Evolutionary conservation across 192 early-diverging fungal genomes (phyloP).

Genomic region (Coemansia sp.): DNA sequence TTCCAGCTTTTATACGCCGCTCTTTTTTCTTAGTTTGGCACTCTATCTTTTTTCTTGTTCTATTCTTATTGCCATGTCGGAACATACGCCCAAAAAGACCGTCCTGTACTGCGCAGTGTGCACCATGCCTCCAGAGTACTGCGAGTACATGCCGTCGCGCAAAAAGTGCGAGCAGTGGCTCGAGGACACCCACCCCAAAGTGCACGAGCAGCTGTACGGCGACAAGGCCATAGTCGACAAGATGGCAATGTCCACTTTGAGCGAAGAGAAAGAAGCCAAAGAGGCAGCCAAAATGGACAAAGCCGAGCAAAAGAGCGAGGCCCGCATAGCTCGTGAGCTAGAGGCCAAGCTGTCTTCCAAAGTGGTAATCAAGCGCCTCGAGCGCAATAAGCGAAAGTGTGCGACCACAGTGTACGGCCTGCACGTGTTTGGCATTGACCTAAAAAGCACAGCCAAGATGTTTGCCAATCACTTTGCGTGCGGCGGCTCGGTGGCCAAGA

Average conservation of each 20-base stretch:
- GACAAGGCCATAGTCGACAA: slow-evolving; percentile 42
- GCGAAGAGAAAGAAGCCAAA: slow-evolving; percentile 47
- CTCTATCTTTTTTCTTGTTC: background rate
- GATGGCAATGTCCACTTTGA: slow-evolving; percentile 39
- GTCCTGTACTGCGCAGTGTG: slow-evolving; percentile 47
- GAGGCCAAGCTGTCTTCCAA: slow-evolving; percentile 75
- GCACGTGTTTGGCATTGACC: slow-evolving; percentile 90
- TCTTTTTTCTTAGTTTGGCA: background rate
- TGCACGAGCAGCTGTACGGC: slow-evolving; percentile 62
- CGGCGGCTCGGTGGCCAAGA: slow-evolving; percentile 92
- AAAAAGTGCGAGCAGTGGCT: slow-evolving; percentile 85
- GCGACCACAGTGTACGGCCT: slow-evolving; percentile 87
- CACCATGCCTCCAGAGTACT: slow-evolving; percentile 67
- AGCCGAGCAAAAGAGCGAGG: slow-evolving; percentile 62
- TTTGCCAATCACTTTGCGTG: slow-evolving; percentile 96
- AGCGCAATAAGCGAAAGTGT: slow-evolving; percentile 92
- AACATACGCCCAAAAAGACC: background rate
- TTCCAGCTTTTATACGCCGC: background rate
- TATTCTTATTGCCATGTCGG: background rate
- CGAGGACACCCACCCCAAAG: slow-evolving; percentile 56
- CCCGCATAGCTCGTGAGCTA: slow-evolving; percentile 71
- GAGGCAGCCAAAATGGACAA: slow-evolving; percentile 56
- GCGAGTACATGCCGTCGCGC: slow-evolving; percentile 81
- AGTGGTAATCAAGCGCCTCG: slow-evolving; percentile 82
- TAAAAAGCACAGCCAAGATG: slow-evolving; percentile 95